Evolutionary conservation across 2,329 filamentous ascomycete genomes (phyloP), one percentile per base, ranked within the genome.

Genomic region (Sporothrix variecibatus): DNA sequence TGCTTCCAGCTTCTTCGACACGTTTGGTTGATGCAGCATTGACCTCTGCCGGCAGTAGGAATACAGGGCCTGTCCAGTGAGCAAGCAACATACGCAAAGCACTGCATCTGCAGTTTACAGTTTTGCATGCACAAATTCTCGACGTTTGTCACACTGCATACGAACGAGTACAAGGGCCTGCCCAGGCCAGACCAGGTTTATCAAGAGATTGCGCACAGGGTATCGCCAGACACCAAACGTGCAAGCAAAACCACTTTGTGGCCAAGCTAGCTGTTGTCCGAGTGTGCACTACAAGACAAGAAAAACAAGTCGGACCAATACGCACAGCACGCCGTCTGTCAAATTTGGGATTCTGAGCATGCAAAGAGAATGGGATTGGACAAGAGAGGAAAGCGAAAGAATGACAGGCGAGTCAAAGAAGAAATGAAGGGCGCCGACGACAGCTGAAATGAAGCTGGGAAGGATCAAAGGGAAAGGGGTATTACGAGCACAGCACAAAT

Each of bases 111-210:
- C 62, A 65, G 34, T 43, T 26, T 23, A 53, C 20, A 23, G 51
- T 11, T 28, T 43, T 46, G 38, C 12, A 67, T 67, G 62, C 23
- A 46, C 23, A 23, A 28, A 67, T 46, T 65, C 38, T 46, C 62
- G 38, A 67, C 20, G 7, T 38, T 28, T 46, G 62, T 67, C 15
- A 6, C 62, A 67, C 62, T 4, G 23, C 62, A 68, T 51, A 31
- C 65, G 43, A 51, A 31, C 64, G 64, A 68, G 43, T 68, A 68
- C 65, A 51, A 64, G 38, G 65, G 40, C 23, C 65, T 51, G 26
- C 65, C n/a, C 34, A 46, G 51, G 5, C 51, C 6, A 60, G 46
- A 31, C 15, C 49, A 28, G 17, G 28, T 20, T 28, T 43, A 46
- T 53, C 46, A 3, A 53, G 23, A 49, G 65, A 68, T 34, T 68